These are phyloP conservation scores for Russula emetica DNA, from an alignment of 768 basidiomycete species.

Conservation along the genomic window DNA sequence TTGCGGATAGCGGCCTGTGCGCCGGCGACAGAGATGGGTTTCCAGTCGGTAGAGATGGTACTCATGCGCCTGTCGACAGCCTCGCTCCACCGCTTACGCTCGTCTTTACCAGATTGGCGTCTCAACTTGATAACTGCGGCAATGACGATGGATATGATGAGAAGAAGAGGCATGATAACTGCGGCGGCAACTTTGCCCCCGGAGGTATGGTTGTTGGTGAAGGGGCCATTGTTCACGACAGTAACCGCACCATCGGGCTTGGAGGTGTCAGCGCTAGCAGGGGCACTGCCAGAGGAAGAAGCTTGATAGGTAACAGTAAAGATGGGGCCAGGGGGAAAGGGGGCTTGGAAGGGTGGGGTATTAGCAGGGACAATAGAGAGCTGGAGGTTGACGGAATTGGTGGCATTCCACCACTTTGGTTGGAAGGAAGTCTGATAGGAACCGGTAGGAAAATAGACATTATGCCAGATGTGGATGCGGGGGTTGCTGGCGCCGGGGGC, in stretches of 20 bases:
- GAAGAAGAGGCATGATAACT: conserved; percentile 56
- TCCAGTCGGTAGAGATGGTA: conserved; percentile 75
- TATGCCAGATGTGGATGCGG: conserved; percentile 55
- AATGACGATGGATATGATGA: conserved; percentile 43
- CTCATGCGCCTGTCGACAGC: conserved; percentile 80
- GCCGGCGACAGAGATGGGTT: conserved; percentile 61
- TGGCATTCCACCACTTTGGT: conserved; percentile 70
- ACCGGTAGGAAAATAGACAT: conserved; percentile 47
- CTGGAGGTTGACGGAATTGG: conserved; percentile 48
- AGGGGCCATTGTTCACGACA: conserved; percentile 37
- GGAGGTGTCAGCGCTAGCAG: conserved; percentile 42
- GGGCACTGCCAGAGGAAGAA: conserved; percentile 41
- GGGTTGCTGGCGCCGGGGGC: conserved; percentile 43
- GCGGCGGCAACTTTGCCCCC: conserved; percentile 64
- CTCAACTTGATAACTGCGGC: conserved; percentile 50
- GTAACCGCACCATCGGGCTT: conserved; percentile 41
- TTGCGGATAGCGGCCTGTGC: conserved; percentile 70
- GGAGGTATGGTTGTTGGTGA: conserved; percentile 34
- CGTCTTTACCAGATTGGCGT: conserved; percentile 46
- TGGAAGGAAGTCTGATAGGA: conserved; percentile 47
- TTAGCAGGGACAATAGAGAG: conserved; percentile 53
- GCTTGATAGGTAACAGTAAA: conserved; percentile 59
- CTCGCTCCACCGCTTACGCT: conserved; percentile 58
- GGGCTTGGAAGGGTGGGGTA: conserved; percentile 47
- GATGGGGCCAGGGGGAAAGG: conserved; percentile 61